Evolutionary conservation across 163 green algal species (phyloP), one percentile per base, ranked within the genome.

Genomic region (Chloroidium sp.): DNA sequence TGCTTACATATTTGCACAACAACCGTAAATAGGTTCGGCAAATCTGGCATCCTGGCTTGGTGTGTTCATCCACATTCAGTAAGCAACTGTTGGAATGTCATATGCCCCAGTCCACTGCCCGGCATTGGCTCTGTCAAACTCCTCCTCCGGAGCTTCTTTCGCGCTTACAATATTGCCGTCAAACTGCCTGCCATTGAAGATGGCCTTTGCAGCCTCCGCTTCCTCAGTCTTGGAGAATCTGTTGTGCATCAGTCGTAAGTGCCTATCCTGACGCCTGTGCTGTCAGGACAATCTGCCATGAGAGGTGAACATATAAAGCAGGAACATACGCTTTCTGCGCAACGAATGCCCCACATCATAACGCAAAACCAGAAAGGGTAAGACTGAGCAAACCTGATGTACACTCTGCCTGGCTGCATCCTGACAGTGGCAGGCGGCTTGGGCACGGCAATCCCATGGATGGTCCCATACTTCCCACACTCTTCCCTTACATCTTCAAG

Each of bases 141-240:
- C 88, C 76, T 88, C 83, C 62, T 87, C 82, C 1, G 60, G 4
- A 59, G 82, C 83, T 62, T 79, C 85, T 2, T 13, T 60, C 58
- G 83, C 88, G 62, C 81, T 84, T 76, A 90, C 89, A 2, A 6
- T 77, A 68, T 85, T 85, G 72, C 82, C 86, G 69, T 90, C 87
- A 69, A 92, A 88, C 8, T 85, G 86, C 69, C 89, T 86, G 4
- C 77, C 82, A 78, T 92, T 68, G 78, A 92, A 92, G 6, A 87
- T 78, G 0, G 75, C 61, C 67, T 82, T 85, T 72, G 76, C 86
- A 60, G 85, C 83, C 1, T 36, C 59, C 58, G 79, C 82, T 78
- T 91, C 83, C 12, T 87, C 84, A 4, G 76, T 12, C 0, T 12
- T 85, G 0, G 62, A 76, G 75, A 89, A 90, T 10, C 64, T 72